A percentile compares a stretch with the other conserved stretches of the same genome.
Evolutionary conservation across 108 stramenopile species (phyloP).

Genomic region (Nannochloropsis oceanica): DNA sequence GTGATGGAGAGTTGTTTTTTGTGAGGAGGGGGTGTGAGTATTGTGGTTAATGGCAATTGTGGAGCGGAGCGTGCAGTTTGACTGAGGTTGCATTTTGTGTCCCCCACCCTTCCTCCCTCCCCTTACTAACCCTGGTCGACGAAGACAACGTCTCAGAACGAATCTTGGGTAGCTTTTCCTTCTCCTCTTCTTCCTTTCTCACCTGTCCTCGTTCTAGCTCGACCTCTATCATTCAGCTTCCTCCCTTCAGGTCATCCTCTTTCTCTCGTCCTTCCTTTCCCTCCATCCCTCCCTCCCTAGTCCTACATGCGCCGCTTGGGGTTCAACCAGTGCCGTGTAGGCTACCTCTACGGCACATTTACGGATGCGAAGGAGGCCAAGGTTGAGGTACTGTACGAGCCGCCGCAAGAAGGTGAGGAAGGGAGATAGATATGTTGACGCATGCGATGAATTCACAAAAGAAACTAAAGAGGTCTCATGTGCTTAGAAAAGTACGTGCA

Average conservation of each 20-base stretch:
- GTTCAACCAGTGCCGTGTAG: conserved; percentile 69
- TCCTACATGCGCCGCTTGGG: conserved; percentile 60
- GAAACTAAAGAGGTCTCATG: too few relatives aligned
- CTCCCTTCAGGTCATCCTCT: background rate
- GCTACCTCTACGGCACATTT: conserved; percentile 73
- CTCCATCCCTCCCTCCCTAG: background rate
- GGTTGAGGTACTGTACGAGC: conserved; percentile 90
- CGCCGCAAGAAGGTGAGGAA: conserved; percentile 58
- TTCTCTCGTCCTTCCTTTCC: background rate
- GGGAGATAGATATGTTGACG: too few relatives aligned
- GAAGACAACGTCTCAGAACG: conserved; percentile 26
- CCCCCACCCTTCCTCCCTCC: too few relatives aligned
- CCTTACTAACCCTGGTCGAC: too few relatives aligned
- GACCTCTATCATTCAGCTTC: background rate
- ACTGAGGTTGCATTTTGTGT: too few relatives aligned
- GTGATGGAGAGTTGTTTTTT: conserved; percentile 37
- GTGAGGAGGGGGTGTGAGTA: too few relatives aligned
- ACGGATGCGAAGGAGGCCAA: conserved; percentile 33
- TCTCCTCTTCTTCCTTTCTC: background rate
- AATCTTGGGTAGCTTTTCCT: conserved; percentile 29
- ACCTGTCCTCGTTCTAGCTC: background rate
- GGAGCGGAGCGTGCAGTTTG: too few relatives aligned
- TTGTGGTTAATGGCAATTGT: too few relatives aligned
- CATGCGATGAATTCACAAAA: too few relatives aligned
- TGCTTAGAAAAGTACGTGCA: too few relatives aligned